Evolutionary conservation across 2,329 filamentous ascomycete genomes (phyloP), one percentile per base, ranked within the genome.

Genomic region (Clonostachys chloroleuca): DNA sequence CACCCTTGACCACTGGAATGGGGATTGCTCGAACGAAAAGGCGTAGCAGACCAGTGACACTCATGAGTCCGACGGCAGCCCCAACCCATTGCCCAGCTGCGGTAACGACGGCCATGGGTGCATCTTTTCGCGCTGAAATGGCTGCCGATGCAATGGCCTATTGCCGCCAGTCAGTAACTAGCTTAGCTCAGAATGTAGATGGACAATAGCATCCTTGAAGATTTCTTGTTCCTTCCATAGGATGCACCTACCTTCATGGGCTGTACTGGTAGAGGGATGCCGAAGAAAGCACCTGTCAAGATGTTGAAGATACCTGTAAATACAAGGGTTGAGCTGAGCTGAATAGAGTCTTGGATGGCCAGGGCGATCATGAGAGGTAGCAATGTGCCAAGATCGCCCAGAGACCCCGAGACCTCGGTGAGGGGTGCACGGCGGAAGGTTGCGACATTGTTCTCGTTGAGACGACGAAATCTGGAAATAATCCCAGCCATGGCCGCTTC

Each of bases 231-330:
- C 14, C 16, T 13, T 14, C 20, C n/a, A 20, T 42, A 8, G 40
- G 3, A 4, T 20, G 14, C 9, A 34, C 9, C 14, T 14, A 79
- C 78, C 70, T 85, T 85, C 81, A 85, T 85, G n/a, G 92, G 92
- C 69, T 96, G 92, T 0, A 96, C 91, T 0, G 92, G 92, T 5
- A 96, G 69, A 3, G 92, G 92, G 39, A 97, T 86, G 7, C 92
- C 92, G 59, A 96, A 97, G 34, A 85, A 67, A 2, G 84, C 61
- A 16, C 92, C 94, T 0, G 92, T 96, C 12, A 87, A 59, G 47
- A 96, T 81, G 59, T 97, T 97, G 65, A 87, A 92, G 10, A 92
- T 59, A 2, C 94, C 94, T 0, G 90, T 92, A 62, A 96, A 94
- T 6, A 97, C 81, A 1, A 97, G 78, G 0, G 92, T 96, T 43